Evolutionary conservation across 148 eudicot species (phyloP), one percentile per base, ranked within the genome.

Genomic region (Vaccinium vitisidaea): DNA sequence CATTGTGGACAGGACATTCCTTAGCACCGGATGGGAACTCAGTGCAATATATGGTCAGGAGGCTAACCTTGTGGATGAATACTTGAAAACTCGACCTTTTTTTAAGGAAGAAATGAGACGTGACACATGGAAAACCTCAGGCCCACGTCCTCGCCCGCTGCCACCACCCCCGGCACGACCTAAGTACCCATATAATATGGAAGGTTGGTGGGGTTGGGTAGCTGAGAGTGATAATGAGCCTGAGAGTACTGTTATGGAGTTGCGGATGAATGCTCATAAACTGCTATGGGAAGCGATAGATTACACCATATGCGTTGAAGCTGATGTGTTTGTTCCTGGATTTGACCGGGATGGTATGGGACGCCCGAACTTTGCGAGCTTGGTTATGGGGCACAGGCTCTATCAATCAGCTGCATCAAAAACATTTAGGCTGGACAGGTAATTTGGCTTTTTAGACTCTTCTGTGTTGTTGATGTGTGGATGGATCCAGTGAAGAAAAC

Each of bases 131-230:
- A 93, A 92, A 87, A 89, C 88, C 49, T 87, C 91, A 0, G 95
- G 95, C 71, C 94, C 98, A 50, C 93, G 99, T 30, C 99, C 99
- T 55, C 93, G 97, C 15, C 99, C 99, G 16, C 92, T 92, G 21
- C 95, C 98, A 16, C 99, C 99, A 12, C 99, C 99, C 53, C 98
- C 99, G 7, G 91, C 98, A 11, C 89, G 98, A 48, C 89, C 93
- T 5, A 94, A 94, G 70, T 89, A 89, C 81, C 89, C 98, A 0
- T 90, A 96, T 82, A 94, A 96, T 75, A 89, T 96, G n/a, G 98
- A 96, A 88, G 99, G 99, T 6, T 96, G 99, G 99, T 96, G 98
- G 99, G 99, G 99, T 71, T 96, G 99, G 99, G 98, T 96, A 19
- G 98, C 99, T 56, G 99, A 94, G 92, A 96, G 93, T 25, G 98